Evolutionary conservation across 148 eudicot genomes (phyloP).

Genomic region (Vaccinium myrtillus): DNA sequence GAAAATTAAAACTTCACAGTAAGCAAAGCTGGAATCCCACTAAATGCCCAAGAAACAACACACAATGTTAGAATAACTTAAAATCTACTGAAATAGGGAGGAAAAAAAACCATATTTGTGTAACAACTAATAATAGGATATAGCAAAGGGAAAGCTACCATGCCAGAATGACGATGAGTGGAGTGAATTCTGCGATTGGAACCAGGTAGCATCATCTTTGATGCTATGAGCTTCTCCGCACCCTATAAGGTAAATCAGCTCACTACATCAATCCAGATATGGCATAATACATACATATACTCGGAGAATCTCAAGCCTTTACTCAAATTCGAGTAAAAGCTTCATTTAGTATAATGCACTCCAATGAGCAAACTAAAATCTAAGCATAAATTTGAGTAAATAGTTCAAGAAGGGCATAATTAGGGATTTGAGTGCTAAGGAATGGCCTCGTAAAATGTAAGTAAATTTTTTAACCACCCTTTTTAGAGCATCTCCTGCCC

Average conservation of each 20-base stretch:
- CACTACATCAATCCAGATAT: not conserved
- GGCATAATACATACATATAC: not conserved
- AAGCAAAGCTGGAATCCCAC: not conserved
- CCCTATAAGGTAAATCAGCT: conserved; percentile 42
- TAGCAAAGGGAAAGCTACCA: conserved; percentile 41
- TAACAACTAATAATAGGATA: not conserved
- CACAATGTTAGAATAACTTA: not conserved
- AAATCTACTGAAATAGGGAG: not conserved
- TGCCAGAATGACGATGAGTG: conserved; percentile 88
- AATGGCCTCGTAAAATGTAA: too few relatives aligned
- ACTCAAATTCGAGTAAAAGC: too few relatives aligned
- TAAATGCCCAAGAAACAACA: not conserved
- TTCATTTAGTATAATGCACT: too few relatives aligned
- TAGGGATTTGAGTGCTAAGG: too few relatives aligned
- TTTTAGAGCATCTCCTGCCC: too few relatives aligned
- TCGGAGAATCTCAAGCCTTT: too few relatives aligned
- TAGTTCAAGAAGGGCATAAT: too few relatives aligned
- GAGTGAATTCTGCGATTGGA: conserved; percentile 89
- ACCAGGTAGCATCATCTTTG: conserved; percentile 97
- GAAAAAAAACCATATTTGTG: not conserved
- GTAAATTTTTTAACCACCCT: too few relatives aligned
- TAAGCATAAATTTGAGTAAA: too few relatives aligned
- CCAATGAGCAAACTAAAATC: too few relatives aligned
- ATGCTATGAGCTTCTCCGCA: conserved; percentile 86
- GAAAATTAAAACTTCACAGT: not conserved